phyloP scores from a whole-genome alignment of 129 eudicot genomes.

The Saposhnikovia divaricata region DNA sequence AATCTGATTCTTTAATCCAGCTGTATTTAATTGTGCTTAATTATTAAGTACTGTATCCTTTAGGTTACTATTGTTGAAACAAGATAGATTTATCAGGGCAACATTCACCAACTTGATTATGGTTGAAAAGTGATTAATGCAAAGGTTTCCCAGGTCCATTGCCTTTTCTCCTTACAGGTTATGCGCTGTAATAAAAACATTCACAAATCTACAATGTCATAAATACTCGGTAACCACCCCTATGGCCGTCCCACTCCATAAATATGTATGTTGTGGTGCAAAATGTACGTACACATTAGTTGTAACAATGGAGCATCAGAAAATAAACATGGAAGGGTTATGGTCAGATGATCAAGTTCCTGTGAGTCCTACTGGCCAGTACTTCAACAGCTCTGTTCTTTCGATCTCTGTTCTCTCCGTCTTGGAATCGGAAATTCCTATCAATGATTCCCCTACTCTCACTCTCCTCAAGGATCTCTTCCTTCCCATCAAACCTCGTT shows the following conservation, averaged over 20 bases:
- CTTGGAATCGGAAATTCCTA: slow-evolving; percentile 4
- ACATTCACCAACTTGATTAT: neutral
- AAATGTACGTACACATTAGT: neutral
- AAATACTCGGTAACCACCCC: neutral
- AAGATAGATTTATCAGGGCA: neutral
- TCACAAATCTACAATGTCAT: neutral
- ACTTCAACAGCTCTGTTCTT: slow-evolving; percentile 11
- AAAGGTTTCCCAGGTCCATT: neutral
- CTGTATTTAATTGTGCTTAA: no score
- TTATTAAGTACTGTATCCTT: no score
- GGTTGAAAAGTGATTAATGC: neutral
- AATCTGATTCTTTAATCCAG: no score
- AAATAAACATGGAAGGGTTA: neutral
- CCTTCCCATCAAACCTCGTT: slow-evolving; percentile 8
- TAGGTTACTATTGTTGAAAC: neutral
- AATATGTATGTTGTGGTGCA: neutral
- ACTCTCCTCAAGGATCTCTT: neutral
- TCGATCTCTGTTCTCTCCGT: slow-evolving; percentile 4
- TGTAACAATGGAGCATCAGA: slow-evolving; percentile 4
- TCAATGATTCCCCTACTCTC: slow-evolving; percentile 3
- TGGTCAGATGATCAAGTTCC: slow-evolving; percentile 4
- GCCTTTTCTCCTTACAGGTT: neutral
- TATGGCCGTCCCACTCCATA: neutral
- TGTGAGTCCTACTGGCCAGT: slow-evolving; percentile 11
- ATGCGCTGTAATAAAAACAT: neutral